phyloP scores from a whole-genome alignment of 176 grass and related monocot species.

The Thinopyrum elongatum region DNA sequence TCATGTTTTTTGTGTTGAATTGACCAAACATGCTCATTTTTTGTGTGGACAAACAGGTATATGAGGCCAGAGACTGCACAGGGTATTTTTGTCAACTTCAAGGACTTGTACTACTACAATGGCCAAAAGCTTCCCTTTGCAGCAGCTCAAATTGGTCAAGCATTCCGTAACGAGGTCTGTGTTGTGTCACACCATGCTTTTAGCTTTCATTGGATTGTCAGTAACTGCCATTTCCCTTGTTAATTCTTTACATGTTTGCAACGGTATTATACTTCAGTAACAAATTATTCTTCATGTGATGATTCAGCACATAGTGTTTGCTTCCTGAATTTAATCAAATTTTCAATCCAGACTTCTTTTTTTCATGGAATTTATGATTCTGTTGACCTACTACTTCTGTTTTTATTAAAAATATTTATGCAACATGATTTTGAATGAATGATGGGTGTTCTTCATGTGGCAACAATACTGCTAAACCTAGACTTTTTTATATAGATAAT shows the following conservation, averaged over 20 bases:
- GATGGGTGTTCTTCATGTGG: background rate
- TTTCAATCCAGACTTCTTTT: background rate
- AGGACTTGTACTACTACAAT: constrained; percentile 85
- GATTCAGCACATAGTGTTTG: background rate
- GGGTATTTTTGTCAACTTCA: constrained; percentile 93
- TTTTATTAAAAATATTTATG: background rate
- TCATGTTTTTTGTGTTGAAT: constrained; percentile 1
- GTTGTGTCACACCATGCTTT: background rate
- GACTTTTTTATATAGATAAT: background rate
- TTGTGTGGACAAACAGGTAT: constrained; percentile 49
- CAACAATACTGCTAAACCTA: background rate
- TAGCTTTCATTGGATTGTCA: background rate
- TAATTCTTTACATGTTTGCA: background rate
- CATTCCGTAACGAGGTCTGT: constrained; percentile 77
- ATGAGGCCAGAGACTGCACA: constrained; percentile 89
- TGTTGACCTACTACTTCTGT: background rate
- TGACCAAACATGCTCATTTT: background rate
- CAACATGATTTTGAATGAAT: background rate
- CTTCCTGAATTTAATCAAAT: background rate
- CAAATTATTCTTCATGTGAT: background rate
- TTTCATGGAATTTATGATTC: background rate
- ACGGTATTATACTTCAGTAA: background rate
- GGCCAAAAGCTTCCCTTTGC: constrained; percentile 83
- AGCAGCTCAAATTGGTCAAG: constrained; percentile 75
- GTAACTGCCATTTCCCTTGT: background rate